phyloP scores from a whole-genome alignment of 2,329 filamentous ascomycete genomes.

The Colletotrichum acutatum region DNA sequence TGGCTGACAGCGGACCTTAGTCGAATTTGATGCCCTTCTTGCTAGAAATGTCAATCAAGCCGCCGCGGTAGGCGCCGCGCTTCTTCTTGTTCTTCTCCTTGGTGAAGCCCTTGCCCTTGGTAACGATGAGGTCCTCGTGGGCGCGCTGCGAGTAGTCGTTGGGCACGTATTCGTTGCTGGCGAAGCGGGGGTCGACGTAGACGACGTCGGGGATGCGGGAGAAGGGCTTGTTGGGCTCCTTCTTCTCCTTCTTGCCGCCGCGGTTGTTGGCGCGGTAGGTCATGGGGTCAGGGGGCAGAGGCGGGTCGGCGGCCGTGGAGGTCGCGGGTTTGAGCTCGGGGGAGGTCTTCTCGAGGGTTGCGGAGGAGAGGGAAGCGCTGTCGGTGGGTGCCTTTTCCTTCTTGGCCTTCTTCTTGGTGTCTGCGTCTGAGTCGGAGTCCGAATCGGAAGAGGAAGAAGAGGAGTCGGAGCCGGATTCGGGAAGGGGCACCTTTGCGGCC shows the following conservation, averaged over 20 bases:
- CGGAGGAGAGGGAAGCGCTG: constrained; percentile 52
- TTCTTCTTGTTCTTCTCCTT: constrained; percentile 99
- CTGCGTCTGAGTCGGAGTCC: constrained; percentile 39
- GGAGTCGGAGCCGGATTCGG: constrained; percentile 55
- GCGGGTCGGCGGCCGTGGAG: constrained; percentile 51
- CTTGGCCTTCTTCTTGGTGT: constrained; percentile 38
- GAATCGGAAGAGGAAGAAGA: constrained; percentile 40
- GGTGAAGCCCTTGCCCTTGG: constrained; percentile 95
- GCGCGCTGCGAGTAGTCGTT: constrained; percentile 92
- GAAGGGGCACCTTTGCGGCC: constrained; percentile 54
- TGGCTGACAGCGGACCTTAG: constrained; percentile 53
- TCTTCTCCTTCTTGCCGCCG: constrained; percentile 57
- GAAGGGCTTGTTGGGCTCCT: constrained; percentile 73
- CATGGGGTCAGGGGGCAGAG: constrained; percentile 64
- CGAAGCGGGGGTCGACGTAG: constrained; percentile 74
- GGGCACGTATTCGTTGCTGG: constrained; percentile 83
- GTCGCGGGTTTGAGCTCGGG: constrained; percentile 53
- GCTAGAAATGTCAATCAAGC: constrained; percentile 83
- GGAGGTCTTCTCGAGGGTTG: constrained; percentile 64
- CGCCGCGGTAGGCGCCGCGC: constrained; percentile 89
- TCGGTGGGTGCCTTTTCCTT: constrained; percentile 43
- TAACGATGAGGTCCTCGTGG: constrained; percentile 87
- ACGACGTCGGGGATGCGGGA: constrained; percentile 79
- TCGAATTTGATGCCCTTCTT: constrained; percentile 96
- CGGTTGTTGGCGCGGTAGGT: constrained; percentile 50